Evolutionary conservation across 2,329 filamentous ascomycete species (phyloP).

Genomic region (Neoscytalidium dimidiatum): DNA sequence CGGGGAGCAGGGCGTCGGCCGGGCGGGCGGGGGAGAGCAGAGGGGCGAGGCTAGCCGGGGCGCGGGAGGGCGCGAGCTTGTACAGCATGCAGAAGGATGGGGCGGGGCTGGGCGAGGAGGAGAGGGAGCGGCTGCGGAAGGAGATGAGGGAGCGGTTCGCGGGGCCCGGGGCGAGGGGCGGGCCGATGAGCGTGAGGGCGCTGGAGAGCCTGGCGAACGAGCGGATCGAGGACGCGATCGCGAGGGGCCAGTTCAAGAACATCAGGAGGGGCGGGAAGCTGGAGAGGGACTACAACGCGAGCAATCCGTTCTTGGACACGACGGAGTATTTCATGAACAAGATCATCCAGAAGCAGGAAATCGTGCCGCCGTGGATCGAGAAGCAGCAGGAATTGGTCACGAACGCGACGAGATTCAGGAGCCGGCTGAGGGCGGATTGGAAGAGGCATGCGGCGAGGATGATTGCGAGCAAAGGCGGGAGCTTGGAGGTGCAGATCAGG

Average conservation of each 20-base stretch:
- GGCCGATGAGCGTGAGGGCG: slow-evolving; percentile 77
- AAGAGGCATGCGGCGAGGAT: slow-evolving; percentile 75
- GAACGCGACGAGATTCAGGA: slow-evolving; percentile 69
- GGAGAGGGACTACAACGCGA: slow-evolving; percentile 78
- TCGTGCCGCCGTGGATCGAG: slow-evolving; percentile 97
- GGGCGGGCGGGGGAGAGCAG: slow-evolving; percentile 33
- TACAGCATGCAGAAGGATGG: slow-evolving; percentile 60
- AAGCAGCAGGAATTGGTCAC: slow-evolving; percentile 89
- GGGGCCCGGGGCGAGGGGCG: slow-evolving; percentile 65
- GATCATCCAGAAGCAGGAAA: slow-evolving; percentile 94
- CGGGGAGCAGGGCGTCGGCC: slow-evolving; percentile 41
- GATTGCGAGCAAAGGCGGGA: slow-evolving; percentile 77
- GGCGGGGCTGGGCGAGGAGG: slow-evolving; percentile 72
- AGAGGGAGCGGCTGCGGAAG: slow-evolving; percentile 69
- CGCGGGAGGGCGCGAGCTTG: slow-evolving; percentile 59
- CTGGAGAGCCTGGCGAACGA: slow-evolving; percentile 85
- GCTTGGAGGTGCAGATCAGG: slow-evolving; percentile 70
- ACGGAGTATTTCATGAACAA: slow-evolving; percentile 99
- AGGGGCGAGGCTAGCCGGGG: slow-evolving; percentile 54
- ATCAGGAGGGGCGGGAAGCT: slow-evolving; percentile 78
- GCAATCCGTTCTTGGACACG: slow-evolving; percentile 89
- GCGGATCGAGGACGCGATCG: slow-evolving; percentile 90
- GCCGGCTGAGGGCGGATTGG: slow-evolving; percentile 79
- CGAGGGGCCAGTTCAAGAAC: slow-evolving; percentile 83
- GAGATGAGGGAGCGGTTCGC: slow-evolving; percentile 80